phyloP scores from a whole-genome alignment of 78 protist genomes.

The Anaeramoeba flamelloides region DNA sequence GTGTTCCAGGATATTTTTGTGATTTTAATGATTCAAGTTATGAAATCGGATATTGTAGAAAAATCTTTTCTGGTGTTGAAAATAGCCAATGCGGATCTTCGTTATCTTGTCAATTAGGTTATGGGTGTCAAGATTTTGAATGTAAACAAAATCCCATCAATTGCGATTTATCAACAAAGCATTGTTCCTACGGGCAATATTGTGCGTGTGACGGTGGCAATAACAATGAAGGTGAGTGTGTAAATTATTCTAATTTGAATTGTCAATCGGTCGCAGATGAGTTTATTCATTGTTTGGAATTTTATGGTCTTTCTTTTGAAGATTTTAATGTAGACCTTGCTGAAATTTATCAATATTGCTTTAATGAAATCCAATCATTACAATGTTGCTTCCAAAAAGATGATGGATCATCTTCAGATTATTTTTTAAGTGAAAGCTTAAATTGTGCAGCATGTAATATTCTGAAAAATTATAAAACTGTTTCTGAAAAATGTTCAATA shows the following conservation, averaged over 20 bases:
- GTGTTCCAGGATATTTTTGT: not conserved
- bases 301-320: not conserved
- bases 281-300: not conserved
- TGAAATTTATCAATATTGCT: not conserved
- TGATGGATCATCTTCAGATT: not conserved
- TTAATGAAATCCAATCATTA: not conserved
- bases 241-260: not conserved
- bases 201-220: not conserved
- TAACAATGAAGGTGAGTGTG: not conserved
- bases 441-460: not conserved
- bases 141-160: not conserved
- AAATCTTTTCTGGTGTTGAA: not conserved
- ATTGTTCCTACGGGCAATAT: not conserved
- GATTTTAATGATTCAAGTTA: not conserved
- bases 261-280: not conserved
- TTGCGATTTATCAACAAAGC: not conserved
- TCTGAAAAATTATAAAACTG: not conserved
- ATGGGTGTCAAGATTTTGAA: not conserved
- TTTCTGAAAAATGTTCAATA: not conserved
- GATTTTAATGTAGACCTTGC: not conserved
- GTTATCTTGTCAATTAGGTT: not conserved
- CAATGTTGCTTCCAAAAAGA: not conserved
- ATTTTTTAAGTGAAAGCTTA: not conserved
- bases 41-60: not conserved
- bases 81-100: not conserved